phyloP scores from a whole-genome alignment of 2,329 filamentous ascomycete genomes.

The Fusarium brevicatenulatum region DNA sequence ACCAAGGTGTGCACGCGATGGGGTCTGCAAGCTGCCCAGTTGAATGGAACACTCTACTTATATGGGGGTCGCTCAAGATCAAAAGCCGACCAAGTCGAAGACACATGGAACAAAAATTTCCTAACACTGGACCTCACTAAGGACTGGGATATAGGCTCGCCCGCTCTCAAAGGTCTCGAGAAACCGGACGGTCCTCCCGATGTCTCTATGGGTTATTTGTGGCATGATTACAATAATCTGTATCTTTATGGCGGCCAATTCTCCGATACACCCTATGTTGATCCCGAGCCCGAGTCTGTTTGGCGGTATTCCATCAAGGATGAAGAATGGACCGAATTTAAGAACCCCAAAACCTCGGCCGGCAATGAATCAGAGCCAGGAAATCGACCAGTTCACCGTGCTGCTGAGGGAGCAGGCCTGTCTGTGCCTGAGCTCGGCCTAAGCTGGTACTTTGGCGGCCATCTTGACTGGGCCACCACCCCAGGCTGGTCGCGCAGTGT shows the following conservation, averaged over 20 bases:
- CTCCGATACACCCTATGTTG: conserved; percentile 67
- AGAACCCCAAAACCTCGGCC: conserved; percentile 67
- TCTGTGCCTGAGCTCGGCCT: conserved; percentile 75
- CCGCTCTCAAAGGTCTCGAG: conserved; percentile 69
- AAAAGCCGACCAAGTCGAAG: conserved; percentile 63
- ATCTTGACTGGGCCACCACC: conserved; percentile 70
- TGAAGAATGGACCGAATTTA: conserved; percentile 70
- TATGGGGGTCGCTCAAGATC: conserved; percentile 76
- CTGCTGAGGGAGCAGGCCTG: conserved; percentile 78
- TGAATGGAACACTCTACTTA: conserved; percentile 81
- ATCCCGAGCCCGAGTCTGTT: conserved; percentile 68
- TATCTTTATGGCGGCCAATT: conserved; percentile 81
- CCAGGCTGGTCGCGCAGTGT: conserved; percentile 74
- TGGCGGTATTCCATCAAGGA: conserved; percentile 76
- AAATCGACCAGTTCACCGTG: conserved; percentile 69
- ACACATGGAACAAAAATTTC: conserved; percentile 83
- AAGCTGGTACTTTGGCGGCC: conserved; percentile 83
- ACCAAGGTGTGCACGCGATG: conserved; percentile 70
- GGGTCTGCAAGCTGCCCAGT: conserved; percentile 73
- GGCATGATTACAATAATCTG: conserved; percentile 75
- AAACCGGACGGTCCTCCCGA: conserved; percentile 75
- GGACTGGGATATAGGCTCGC: conserved; percentile 74
- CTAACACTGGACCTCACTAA: conserved; percentile 76
- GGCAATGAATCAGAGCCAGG: conserved; percentile 70
- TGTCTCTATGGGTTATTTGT: conserved; percentile 78